A percentile compares a stretch with the other conserved stretches of the same genome.
phyloP scores from a whole-genome alignment of 2,329 filamentous ascomycete species.

The Botryotinia calthae region DNA sequence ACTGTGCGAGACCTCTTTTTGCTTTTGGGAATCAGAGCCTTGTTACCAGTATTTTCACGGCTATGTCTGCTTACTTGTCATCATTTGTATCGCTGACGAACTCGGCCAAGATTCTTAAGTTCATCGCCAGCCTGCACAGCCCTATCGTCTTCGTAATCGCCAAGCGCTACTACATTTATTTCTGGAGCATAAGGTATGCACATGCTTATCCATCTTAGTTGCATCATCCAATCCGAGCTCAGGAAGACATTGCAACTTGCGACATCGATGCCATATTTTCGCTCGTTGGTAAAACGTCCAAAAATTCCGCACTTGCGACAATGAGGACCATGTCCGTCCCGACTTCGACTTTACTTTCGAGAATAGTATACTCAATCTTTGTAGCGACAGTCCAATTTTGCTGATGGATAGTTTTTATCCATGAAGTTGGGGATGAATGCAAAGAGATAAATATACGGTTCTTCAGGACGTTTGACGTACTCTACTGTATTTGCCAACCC shows the following conservation, averaged over 20 bases:
- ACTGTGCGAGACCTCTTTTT: not conserved
- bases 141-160: not conserved
- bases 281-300: not conserved
- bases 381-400: not conserved
- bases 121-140: not conserved
- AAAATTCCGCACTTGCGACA: not conserved
- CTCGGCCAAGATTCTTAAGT: not conserved
- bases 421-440: constrained; percentile 12
- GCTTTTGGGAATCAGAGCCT: not conserved
- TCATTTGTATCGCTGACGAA: not conserved
- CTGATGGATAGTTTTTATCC: not conserved
- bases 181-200: constrained; percentile 35
- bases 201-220: constrained; percentile 38
- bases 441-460: not conserved
- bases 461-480: not conserved
- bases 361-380: not conserved
- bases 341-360: not conserved
- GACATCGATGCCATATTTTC: constrained; percentile 17
- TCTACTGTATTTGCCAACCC: not conserved
- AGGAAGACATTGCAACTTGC: constrained; percentile 21
- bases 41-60: not conserved
- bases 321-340: not conserved
- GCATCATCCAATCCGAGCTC: constrained; percentile 29
- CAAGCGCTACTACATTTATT: not conserved
- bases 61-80: not conserved